Evolutionary conservation across 225 moss, liverwort and hornwort species (phyloP), one percentile per base, ranked within the genome.

Genomic region (Anthoceros angustus): DNA sequence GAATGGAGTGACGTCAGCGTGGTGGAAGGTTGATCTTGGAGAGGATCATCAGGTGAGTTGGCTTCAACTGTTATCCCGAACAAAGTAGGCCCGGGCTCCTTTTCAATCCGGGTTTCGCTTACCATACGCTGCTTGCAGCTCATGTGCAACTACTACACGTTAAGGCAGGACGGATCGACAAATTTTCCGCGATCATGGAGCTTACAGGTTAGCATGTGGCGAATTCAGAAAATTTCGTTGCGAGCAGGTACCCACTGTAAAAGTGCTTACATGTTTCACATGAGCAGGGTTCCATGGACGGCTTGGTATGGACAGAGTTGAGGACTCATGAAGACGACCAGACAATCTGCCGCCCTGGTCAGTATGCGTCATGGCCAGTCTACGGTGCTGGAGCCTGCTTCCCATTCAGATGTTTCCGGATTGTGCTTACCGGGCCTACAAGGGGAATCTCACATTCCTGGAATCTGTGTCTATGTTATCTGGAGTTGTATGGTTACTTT

Each of bases 1-100:
- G 42, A 74, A 67, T 66, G 92, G 89, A 64, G 60, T 71, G 26
- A 79, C 77, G 70, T 84, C 89, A 70, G 88, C 98, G 39, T 98
- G 98, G 98, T 98, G 98, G 98, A 98, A 92, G 79, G 82, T 87
- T 24, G 98, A 98, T 78, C 80, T 98, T 39, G 98, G 98, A 67
- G 74, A 79, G 43, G 78, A 84, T 69, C 89, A 89, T 66, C 80
- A 92, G 87, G 98, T 98, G 23, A 69, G 7, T 62, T 9, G 23
- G 2, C 38, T 50, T 0, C 10, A 63, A 11, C 18, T 15, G 7
- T 21, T 62, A 41, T 40, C 62, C 18, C 48, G 42, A 24, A 10
- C 39, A 2, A 16, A 5, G 15, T 25, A 67, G 10, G 25, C 12
- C 9, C 48, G 67, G 21, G 45, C 21, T 25, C 14, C 67, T 24